Evolutionary conservation across 2,329 filamentous ascomycete genomes (phyloP), one percentile per base, ranked within the genome.

Genomic region (Colletotrichum costaricense): DNA sequence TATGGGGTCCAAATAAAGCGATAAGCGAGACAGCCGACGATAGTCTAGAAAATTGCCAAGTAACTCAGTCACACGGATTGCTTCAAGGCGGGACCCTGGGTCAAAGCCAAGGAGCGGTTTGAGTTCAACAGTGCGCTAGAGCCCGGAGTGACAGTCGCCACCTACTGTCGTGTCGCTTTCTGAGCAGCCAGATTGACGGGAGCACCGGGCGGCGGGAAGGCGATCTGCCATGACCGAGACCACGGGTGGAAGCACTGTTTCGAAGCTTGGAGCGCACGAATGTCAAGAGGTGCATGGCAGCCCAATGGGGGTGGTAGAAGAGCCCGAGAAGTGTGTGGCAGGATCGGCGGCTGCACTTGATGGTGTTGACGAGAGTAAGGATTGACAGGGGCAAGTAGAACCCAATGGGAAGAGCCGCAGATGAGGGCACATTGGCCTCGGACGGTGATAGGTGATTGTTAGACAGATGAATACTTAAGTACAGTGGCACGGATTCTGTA

Each of bases 261-360:
- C 35, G 19, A 49, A 56, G 60, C 38, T 54, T 16, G 60, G 19
- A 54, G 38, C 5, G 38, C 38, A 42, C 16, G 5, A 42, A 19
- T 19, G 42, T 49, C 42, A 49, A 49, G 42, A 46, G 66, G 70
- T 73, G 70, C 70, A 73, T 73, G 42, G 67, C 70, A 73, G 67
- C 70, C 70, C 56, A 60, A 73, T 73, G 59, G 55, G 22, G 55
- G 46, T 33, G 42, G 11, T 65, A 55, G 4, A 56, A 65, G 60
- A 35, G 56, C 67, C 67, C 67, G 70, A 73, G 60, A 55, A 38
- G 69, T 46, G 70, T 73, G 70, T 73, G 70, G 67, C 59, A 69
- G 70, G 70, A 73, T 73, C 67, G 60, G 70, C 70, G 70, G 67
- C 46, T 70, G 66, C 60, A 60, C 60, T 65, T 56, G 70, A 62